Evolutionary conservation across 2,329 filamentous ascomycete genomes (phyloP).

Genomic region (Fusarium secorum): DNA sequence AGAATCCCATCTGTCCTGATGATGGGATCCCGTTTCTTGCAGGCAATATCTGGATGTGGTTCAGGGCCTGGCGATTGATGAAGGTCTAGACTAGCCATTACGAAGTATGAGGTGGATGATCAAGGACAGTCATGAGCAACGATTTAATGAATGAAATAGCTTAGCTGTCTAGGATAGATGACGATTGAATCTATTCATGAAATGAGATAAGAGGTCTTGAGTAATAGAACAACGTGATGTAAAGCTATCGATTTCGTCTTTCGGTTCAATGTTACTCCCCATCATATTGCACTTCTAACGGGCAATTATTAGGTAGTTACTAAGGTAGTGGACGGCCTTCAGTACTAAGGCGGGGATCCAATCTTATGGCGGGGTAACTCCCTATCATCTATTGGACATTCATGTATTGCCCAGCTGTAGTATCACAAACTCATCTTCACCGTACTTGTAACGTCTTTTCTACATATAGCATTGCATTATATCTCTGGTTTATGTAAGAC

Average conservation of each 20-base stretch:
- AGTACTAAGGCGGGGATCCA: not conserved
- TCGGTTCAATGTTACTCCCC: not conserved
- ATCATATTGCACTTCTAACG: not conserved
- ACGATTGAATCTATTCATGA: slow-evolving; percentile 61
- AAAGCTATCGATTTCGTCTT: not conserved
- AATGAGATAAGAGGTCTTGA: slow-evolving; percentile 5
- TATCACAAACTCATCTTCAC: slow-evolving; percentile 13
- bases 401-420: not conserved
- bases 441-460: slow-evolving; percentile 19
- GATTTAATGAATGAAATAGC: slow-evolving; percentile 30
- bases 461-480: not conserved
- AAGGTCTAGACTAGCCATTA: slow-evolving; percentile 47
- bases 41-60: slow-evolving; percentile 44
- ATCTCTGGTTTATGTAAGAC: not conserved
- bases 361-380: slow-evolving; percentile 33
- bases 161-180: slow-evolving; percentile 52
- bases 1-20: slow-evolving; percentile 32
- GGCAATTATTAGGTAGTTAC: not conserved
- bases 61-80: slow-evolving; percentile 40
- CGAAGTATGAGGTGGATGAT: slow-evolving; percentile 37
- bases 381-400: slow-evolving; percentile 5
- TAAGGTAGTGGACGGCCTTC: not conserved
- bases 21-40: slow-evolving; percentile 39
- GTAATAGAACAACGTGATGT: not conserved
- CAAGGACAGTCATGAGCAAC: slow-evolving; percentile 36